Evolutionary conservation across 2,329 filamentous ascomycete species (phyloP).

Genomic region (Pseudogymnoascus verrucosus): DNA sequence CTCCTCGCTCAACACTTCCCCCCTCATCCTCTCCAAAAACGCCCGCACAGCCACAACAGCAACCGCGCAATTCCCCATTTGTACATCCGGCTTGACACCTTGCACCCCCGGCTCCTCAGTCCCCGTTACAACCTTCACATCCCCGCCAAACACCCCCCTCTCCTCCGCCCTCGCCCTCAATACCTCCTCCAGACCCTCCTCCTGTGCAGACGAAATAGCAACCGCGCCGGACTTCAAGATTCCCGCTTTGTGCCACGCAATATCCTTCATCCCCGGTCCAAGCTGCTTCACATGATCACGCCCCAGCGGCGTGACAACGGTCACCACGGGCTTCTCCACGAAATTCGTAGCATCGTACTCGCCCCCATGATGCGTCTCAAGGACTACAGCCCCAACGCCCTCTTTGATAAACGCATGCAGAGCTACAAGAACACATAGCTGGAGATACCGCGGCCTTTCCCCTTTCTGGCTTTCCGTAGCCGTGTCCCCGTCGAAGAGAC

Average conservation of each 20-base stretch:
- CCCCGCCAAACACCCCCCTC: constrained; percentile 34
- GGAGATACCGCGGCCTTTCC: constrained; percentile 48
- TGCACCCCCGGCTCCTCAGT: constrained; percentile 19
- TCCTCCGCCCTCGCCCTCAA: neutral
- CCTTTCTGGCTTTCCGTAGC: constrained; percentile 35
- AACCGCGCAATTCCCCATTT: constrained; percentile 46
- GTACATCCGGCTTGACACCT: constrained; percentile 42
- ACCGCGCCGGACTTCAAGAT: constrained; percentile 56
- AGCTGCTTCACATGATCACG: constrained; percentile 59
- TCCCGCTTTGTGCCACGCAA: constrained; percentile 66
- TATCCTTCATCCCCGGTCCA: constrained; percentile 52
- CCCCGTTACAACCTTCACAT: constrained; percentile 37
- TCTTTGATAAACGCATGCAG: constrained; percentile 58
- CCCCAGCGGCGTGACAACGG: constrained; percentile 54
- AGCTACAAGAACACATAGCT: constrained; percentile 55
- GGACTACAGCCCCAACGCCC: constrained; percentile 51
- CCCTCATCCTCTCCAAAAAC: constrained; percentile 28
- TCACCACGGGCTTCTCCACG: constrained; percentile 45
- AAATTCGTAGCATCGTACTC: constrained; percentile 62
- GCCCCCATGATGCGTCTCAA: constrained; percentile 60
- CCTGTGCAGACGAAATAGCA: constrained; percentile 51
- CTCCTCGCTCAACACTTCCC: neutral
- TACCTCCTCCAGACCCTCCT: constrained; percentile 36
- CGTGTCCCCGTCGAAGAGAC: constrained; percentile 28
- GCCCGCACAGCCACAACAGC: constrained; percentile 43